phyloP scores from a whole-genome alignment of 371 early-diverging fungal genomes.

The Vittaforma corneae region DNA sequence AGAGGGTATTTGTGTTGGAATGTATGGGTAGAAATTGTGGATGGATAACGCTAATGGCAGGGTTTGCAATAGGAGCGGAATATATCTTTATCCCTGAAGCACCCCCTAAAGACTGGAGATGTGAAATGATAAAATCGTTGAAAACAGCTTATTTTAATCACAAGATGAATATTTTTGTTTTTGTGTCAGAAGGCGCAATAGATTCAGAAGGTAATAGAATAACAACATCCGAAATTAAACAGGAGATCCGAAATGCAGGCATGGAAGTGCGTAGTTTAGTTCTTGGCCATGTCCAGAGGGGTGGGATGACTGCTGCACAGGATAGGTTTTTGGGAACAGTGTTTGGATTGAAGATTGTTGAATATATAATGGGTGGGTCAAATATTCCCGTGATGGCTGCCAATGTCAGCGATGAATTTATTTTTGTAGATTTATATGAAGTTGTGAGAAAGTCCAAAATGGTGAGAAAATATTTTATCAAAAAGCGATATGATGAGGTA shows the following conservation, averaged over 20 bases:
- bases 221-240: constrained; percentile 69
- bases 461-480: constrained; percentile 2
- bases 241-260: constrained; percentile 67
- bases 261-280: constrained; percentile 82
- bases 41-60: constrained; percentile 92
- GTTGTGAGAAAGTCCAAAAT: constrained; percentile 8
- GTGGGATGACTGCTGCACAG: constrained; percentile 79
- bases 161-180: constrained; percentile 67
- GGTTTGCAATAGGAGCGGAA: constrained; percentile 81
- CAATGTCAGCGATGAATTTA: constrained; percentile 17
- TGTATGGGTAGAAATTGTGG: constrained; percentile 99
- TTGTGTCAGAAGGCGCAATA: constrained; percentile 90
- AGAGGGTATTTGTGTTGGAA: constrained; percentile 91
- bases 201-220: constrained; percentile 77
- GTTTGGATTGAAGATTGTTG: constrained; percentile 84
- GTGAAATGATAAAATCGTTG: constrained; percentile 63
- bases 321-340: constrained; percentile 83
- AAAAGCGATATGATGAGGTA: constrained; percentile 4
- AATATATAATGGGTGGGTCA: constrained; percentile 63
- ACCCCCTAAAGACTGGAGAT: constrained; percentile 64
- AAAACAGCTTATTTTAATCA: constrained; percentile 10
- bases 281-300: constrained; percentile 93
- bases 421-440: constrained; percentile 13
- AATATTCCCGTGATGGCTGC: constrained; percentile 4
- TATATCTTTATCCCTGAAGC: constrained; percentile 91